Evolutionary conservation across 2,329 filamentous ascomycete species (phyloP), one percentile per base, ranked within the genome.

Genomic region (Camillea tinctor): DNA sequence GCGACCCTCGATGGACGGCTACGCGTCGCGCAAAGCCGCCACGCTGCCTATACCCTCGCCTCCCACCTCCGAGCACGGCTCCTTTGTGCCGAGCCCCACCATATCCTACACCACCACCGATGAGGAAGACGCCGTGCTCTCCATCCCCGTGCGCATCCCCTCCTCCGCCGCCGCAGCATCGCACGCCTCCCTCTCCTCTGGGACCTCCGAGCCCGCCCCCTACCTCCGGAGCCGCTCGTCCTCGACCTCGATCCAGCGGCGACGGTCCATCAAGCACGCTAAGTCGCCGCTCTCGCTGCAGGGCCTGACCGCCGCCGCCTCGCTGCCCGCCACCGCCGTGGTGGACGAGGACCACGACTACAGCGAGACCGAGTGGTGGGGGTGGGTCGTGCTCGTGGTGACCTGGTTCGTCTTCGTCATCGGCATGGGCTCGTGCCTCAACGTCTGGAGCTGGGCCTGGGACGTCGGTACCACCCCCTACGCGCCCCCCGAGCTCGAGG

Each of bases 391-490:
- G 53, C 80, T 99, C 30, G 79, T 90, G 49, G 89, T 92, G 52
- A 99, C 96, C 0, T 99, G 96, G 95, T 79, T 96, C 51, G 93
- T 97, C 23, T 98, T 99, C 74, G 93, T 98, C 20, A 87, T 95
- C 0, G 95, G 95, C 30, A 98, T 99, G 91, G 95, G 95, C 56
- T 96, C 91, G 55, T 97, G 93, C 74, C 83, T 98, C 52, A 94
- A 91, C 21, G 87, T 98, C 21, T 99, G 95, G 95, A 95, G 89
- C 75, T 99, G 95, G 95, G 95, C 95, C 2, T 99, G 95, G 95
- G 94, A 98, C 78, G 94, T 98, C 1, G 94, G 94, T 52, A 93
- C 94, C 75, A 97, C 93, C 36, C 94, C 94, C 0, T 97, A 97
- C 76, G 94, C 94, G 57, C 94, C 94, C 55, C 94, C 94, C 3